Evolutionary conservation across 2,329 filamentous ascomycete genomes (phyloP), one percentile per base, ranked within the genome.

Genomic region (Trichoderma aggressivum): DNA sequence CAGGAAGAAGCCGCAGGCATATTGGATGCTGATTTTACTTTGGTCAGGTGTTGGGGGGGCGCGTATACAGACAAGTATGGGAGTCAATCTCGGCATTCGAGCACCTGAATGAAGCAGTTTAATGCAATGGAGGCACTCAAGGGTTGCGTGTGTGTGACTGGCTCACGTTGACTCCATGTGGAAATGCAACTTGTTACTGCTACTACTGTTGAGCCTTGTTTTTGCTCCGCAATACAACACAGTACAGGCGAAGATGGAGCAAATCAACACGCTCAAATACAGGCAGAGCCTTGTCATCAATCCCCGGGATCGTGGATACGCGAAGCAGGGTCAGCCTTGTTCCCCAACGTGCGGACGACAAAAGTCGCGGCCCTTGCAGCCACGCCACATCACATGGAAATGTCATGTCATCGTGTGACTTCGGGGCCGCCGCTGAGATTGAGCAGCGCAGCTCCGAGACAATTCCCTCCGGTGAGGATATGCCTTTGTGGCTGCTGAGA

Each of bases 351-450:
- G 18, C 24, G 43, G 50, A 43, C 50, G 36, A 36, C 28, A 60
- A 30, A 5, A 34, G 56, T 39, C 39, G 32, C 66, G 32, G 16
- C 10, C 26, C 14, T 47, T 26, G 21, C n/a, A 61, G 43, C 66
- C 66, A 69, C 66, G 66, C 66, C 66, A 69, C 39, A 16, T 69
- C 66, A 61, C 66, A 69, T 69, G 66, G 66, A 61, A 66, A 61
- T n/a, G 36, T 61, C 66, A 61, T 69, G 56, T 53, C 56, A 61
- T 69, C 56, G 66, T 50, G 55, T 34, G 66, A 69, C 66, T 60
- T 69, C 56, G 55, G 66, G 30, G 58, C 66, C 28, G 34, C 43
- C 66, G 56, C 55, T 21, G 28, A 11, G 28, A 30, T 53, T 53
- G 55, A 30, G 39, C 36, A 32, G 66, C n/a, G 28, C 8, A 39